These are phyloP conservation scores for Neonectria ditissima DNA, from an alignment of 2,329 filamentous ascomycete species.

Conservation along the genomic window DNA sequence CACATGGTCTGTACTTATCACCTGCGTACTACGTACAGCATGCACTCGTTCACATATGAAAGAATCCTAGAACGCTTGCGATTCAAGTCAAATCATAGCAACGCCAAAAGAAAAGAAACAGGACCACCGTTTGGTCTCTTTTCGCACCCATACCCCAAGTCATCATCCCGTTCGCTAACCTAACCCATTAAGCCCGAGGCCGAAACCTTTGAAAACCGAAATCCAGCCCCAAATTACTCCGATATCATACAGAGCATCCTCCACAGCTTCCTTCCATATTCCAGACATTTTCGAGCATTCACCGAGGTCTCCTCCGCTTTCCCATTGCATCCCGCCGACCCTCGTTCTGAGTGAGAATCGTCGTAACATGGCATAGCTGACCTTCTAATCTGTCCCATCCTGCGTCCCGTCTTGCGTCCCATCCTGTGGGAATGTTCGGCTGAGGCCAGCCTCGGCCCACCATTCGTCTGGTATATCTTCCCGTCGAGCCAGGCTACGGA, in stretches of 20 bases:
- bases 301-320: not conserved
- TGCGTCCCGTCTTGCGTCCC: conserved; percentile 31
- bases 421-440: conserved; percentile 62
- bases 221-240: conserved; percentile 9
- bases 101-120: conserved; percentile 10
- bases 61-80: not conserved
- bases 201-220: conserved; percentile 6
- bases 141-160: conserved; percentile 9
- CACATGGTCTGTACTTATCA: not conserved
- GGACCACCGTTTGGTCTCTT: conserved; percentile 10
- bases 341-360: conserved; percentile 11
- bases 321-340: not conserved
- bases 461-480: conserved; percentile 85
- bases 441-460: conserved; percentile 80
- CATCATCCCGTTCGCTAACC: conserved; percentile 14
- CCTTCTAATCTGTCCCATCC: conserved; percentile 42
- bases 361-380: conserved; percentile 8
- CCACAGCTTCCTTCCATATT: not conserved
- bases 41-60: not conserved
- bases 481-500: conserved; percentile 75
- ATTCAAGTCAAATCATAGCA: not conserved
- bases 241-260: conserved; percentile 16
- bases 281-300: conserved; percentile 10
- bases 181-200: conserved; percentile 17
- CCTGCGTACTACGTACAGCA: not conserved